Evolutionary conservation across 2,329 filamentous ascomycete genomes (phyloP), one percentile per base, ranked within the genome.

Genomic region (Penicillium sp.): DNA sequence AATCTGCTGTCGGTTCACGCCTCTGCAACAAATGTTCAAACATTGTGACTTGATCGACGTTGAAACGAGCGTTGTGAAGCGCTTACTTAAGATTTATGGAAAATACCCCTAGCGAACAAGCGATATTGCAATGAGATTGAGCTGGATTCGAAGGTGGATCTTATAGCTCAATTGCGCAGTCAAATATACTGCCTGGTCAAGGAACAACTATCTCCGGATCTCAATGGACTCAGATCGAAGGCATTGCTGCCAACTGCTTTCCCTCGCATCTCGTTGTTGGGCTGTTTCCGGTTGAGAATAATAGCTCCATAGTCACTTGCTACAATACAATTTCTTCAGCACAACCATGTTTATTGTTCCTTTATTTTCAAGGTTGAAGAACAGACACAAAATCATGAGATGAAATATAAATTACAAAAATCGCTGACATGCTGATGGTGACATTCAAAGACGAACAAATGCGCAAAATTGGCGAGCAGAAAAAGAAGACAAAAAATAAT

Each of bases 21-120:
- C 18, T 36, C 43, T 14, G 34, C 16, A n/a, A 40, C n/a, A 14
- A 44, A 38, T 21, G 31, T 34, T 44, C 43, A 24, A 36, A 47
- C 38, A 54, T 34, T 48, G 43, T 49, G 52, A 38, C 44, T 42
- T 31, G 44, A 50, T 48, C 55, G 42, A 44, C 22, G 54, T 45
- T 31, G 21, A 36, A 42, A 50, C 16, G 47, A 60, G 48, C 67
- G 94, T 96, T 73, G 92, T 90, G 29, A 38, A 40, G 44, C 44
- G 47, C 49, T 47, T 22, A 49, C 49, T 52, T 29, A 47, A 55
- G 34, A 54, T 58, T 52, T 44, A 58, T 56, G 53, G 53, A 58
- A 53, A 27, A 63, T 61, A 62, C 58, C 54, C 49, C 46, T 16
- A 47, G 44, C 43, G 31, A 56, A 48, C 43, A 47, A 47, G 8